Evolutionary conservation across 495 filamentous ascomycete genomes (phyloP), one percentile per base, ranked within the genome.

Genomic region (Aspergillus egyptiacus): DNA sequence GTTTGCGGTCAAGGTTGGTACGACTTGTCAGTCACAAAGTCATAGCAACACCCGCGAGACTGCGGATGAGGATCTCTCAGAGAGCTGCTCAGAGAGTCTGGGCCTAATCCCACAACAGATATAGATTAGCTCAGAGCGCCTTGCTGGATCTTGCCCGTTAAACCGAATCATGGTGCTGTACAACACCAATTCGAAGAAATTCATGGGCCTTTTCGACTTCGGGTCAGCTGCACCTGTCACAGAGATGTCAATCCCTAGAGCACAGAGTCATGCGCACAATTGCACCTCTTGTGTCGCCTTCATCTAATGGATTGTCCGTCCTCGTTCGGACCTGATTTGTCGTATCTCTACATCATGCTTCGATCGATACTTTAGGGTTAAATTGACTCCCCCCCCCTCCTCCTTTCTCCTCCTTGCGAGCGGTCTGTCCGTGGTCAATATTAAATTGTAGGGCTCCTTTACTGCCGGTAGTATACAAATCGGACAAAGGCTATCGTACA

Each of bases 141-240:
- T 34, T 34, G 10, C 3, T 14, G 3, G n/a, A 15, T 15, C n/a
- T 27, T 40, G 2, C 38, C 13, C 10, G 23, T 27, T 27, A 5
- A 40, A 27, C n/a, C 38, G 18, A 27, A 20, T 31, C n/a, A 5
- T 11, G 20, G 31, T 31, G 40, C 25, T 15, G 17, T 5, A 15
- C n/a, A 30, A 30, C 14, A 30, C 15, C 27, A 19, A 3, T 3
- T 33, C 14, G 11, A 10, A 17, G 17, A 37, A 17, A 7, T 2
- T 13, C 7, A 48, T 28, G 22, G 11, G 15, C 23, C 18, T 36
- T n/a, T n/a, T 34, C 24, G 14, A 1, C 31, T 32, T 27, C 9
- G 39, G 55, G 55, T 57, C 55, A 57, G 49, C 46, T 47, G 55
- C 46, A 19, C 32, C 42, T 37, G 55, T 53, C 55, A 57, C 44